Percentiles rank a stretch among this genome's conserved stretches.
Evolutionary conservation across 148 eudicot species (phyloP).

Genomic region (Chenopodium formosanum): DNA sequence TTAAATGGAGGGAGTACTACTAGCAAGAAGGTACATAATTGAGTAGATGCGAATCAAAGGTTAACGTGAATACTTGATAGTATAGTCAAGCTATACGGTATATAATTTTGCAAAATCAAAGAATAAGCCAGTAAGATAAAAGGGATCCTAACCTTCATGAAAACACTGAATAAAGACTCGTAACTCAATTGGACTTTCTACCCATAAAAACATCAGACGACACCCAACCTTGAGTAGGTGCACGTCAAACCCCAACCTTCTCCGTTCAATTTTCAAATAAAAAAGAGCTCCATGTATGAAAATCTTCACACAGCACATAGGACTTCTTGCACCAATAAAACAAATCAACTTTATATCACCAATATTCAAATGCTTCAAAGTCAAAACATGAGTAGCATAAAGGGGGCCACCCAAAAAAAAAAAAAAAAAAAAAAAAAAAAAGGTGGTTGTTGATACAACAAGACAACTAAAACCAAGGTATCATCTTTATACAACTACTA

Average conservation of each 20-base stretch:
- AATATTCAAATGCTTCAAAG: conserved; percentile 15
- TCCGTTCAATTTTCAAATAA: too few species aligned
- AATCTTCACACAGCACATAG: background rate
- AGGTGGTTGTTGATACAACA: background rate
- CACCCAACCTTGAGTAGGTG: background rate
- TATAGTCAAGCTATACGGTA: too few species aligned
- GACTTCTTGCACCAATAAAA: conserved; percentile 1
- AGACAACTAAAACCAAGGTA: background rate
- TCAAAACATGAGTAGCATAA: conserved; percentile 13
- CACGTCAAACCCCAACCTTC: background rate
- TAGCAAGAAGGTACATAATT: too few species aligned
- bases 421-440: background rate
- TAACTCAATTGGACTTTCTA: too few species aligned
- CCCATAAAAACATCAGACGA: too few species aligned
- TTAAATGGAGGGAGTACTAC: too few species aligned
- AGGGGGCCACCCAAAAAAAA: background rate
- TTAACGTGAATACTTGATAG: too few species aligned
- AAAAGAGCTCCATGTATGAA: background rate
- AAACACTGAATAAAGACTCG: too few species aligned
- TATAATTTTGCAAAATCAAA: too few species aligned
- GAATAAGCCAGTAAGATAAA: too few species aligned
- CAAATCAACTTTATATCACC: background rate
- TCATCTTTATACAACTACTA: conserved; percentile 4
- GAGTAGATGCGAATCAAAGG: too few species aligned
- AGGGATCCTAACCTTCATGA: too few species aligned